phyloP scores from a whole-genome alignment of 2,329 filamentous ascomycete species.

The Xylariaceae sp. region DNA sequence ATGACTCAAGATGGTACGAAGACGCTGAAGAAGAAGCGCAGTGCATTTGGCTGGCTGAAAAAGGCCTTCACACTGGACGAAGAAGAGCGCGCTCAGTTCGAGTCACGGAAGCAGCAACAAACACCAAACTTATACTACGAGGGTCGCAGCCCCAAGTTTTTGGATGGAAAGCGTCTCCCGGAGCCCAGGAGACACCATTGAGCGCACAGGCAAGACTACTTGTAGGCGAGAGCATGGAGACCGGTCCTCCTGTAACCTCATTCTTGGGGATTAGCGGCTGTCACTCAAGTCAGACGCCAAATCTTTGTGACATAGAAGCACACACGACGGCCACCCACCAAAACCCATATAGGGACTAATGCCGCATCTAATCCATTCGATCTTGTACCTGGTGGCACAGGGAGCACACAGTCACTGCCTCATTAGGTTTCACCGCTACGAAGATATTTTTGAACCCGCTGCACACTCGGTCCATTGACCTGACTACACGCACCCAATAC shows the following conservation, averaged over 20 bases:
- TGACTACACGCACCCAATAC: background rate
- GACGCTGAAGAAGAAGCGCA: conserved; percentile 61
- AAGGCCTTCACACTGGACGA: conserved; percentile 64
- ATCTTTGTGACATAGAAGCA: background rate
- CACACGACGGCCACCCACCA: background rate
- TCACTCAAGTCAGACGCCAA: background rate
- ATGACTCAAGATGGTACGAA: conserved; percentile 36
- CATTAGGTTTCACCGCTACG: too few species aligned
- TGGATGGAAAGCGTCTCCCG: conserved; percentile 48
- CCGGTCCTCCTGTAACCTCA: background rate
- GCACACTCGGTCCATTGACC: too few species aligned
- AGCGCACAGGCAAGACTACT: background rate
- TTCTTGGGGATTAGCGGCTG: background rate
- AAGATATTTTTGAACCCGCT: background rate
- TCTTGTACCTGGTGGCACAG: background rate
- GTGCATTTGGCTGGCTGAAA: conserved; percentile 64
- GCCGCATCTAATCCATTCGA: background rate
- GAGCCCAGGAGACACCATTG: conserved; percentile 10
- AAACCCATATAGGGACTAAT: background rate
- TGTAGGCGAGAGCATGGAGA: background rate
- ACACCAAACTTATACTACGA: conserved; percentile 46
- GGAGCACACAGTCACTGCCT: background rate
- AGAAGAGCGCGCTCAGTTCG: conserved; percentile 57
- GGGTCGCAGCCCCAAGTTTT: conserved; percentile 45
- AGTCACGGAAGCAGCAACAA: conserved; percentile 47